Evolutionary conservation across 2,329 filamentous ascomycete species (phyloP).

Genomic region (Graphium sp.): DNA sequence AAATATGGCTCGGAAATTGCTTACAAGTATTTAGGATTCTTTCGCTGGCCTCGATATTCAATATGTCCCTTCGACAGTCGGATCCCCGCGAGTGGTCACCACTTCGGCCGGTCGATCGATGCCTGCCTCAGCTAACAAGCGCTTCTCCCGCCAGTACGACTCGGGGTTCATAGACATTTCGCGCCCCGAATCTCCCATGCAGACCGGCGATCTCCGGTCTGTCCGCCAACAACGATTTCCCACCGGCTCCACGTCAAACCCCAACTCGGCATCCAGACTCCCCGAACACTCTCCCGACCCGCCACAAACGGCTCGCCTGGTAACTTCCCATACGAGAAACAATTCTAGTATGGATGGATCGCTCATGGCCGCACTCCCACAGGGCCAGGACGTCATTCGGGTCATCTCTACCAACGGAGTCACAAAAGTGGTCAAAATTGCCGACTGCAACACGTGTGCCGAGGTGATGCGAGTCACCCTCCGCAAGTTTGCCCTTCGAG

Average conservation of each 20-base stretch:
- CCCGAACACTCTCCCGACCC: conserved; percentile 50
- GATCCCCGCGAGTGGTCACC: conserved; percentile 35
- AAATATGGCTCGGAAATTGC: too few species aligned
- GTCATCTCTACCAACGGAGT: conserved; percentile 86
- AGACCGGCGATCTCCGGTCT: conserved; percentile 37
- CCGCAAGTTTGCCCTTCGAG: conserved; percentile 72
- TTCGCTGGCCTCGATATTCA: conserved; percentile 61
- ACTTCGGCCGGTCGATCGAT: conserved; percentile 8
- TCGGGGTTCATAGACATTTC: conserved; percentile 32
- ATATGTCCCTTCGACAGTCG: conserved; percentile 40
- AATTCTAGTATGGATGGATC: conserved; percentile 74
- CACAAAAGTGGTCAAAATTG: conserved; percentile 87
- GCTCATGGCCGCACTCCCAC: conserved; percentile 70
- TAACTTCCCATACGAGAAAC: conserved; percentile 56
- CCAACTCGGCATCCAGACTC: conserved; percentile 29
- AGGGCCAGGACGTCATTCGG: conserved; percentile 76
- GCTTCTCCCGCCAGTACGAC: conserved; percentile 48
- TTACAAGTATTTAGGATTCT: conserved; percentile 45
- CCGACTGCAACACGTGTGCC: conserved; percentile 78
- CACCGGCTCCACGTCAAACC: too few species aligned
- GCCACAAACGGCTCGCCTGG: conserved; percentile 42
- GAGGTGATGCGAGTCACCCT: conserved; percentile 84
- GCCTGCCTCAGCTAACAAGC: conserved; percentile 41
- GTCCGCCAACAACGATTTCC: conserved; percentile 32
- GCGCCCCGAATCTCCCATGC: conserved; percentile 52